Percentiles rank a stretch among this genome's conserved stretches.
Conservation (phyloP, 1,284 basidiomycete species). For the Volvariella volvacea region DNA sequence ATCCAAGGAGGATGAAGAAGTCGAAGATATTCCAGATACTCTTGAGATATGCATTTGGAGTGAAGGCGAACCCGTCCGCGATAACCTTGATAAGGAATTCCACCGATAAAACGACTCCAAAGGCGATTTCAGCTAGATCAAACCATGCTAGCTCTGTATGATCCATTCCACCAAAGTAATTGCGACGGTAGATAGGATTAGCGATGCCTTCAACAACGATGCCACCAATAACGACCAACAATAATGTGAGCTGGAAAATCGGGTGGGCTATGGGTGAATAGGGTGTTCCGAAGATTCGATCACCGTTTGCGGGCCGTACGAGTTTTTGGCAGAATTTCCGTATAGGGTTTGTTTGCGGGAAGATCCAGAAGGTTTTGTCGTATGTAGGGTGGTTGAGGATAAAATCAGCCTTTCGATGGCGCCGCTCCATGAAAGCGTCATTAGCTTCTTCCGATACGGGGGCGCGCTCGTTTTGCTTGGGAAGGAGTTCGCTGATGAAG, state of each 20-base stretch:
- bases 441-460: conserved; percentile 35
- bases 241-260: conserved; percentile 71
- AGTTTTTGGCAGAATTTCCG: conserved; percentile 81
- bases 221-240: conserved; percentile 77
- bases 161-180: conserved; percentile 65
- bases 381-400: conserved; percentile 88
- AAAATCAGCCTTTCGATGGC: conserved; percentile 83
- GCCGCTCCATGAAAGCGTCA: conserved; percentile 65
- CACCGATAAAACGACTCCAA: conserved; percentile 72
- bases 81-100: conserved; percentile 91
- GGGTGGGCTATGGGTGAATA: conserved; percentile 65
- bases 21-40: conserved; percentile 94
- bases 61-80: conserved; percentile 90
- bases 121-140: conserved; percentile 73
- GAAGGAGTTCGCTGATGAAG: no score
- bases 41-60: conserved; percentile 90
- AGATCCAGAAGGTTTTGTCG: conserved; percentile 88
- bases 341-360: conserved; percentile 75
- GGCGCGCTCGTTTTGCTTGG: no score
- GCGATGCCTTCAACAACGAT: conserved; percentile 84
- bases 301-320: conserved; percentile 78
- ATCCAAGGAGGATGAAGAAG: conserved; percentile 78
- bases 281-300: conserved; percentile 75
- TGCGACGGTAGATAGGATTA: conserved; percentile 79
- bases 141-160: conserved; percentile 77